Conservation (phyloP, 2,329 filamentous ascomycete genomes). For the Metarhizium anisopliae region DNA sequence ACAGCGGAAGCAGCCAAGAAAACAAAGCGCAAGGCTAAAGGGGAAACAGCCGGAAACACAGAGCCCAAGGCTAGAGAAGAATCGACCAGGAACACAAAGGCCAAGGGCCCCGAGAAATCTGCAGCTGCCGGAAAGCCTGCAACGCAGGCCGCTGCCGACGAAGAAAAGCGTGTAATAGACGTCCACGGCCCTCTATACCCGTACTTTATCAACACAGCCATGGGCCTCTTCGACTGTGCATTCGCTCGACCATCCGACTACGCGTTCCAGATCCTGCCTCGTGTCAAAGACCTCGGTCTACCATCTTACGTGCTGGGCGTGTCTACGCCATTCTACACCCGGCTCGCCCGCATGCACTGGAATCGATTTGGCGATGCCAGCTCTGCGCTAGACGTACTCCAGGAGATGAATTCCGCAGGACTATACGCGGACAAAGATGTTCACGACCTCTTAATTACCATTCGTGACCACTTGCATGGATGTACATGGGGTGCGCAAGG, state of each 20-base stretch:
- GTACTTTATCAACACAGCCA: slow-evolving; percentile 46
- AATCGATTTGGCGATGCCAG: slow-evolving; percentile 47
- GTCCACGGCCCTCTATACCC: slow-evolving; percentile 58
- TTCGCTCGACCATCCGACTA: slow-evolving; percentile 52
- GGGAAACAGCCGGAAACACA: too few relatives aligned
- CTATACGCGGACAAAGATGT: slow-evolving; percentile 42
- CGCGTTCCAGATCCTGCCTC: slow-evolving; percentile 52
- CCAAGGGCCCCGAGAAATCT: slow-evolving; percentile 3
- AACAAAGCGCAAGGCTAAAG: neutral
- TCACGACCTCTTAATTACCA: slow-evolving; percentile 16
- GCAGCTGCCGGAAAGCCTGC: neutral
- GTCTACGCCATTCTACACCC: slow-evolving; percentile 61
- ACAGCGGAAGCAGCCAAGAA: too few relatives aligned
- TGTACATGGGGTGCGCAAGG: slow-evolving; percentile 29
- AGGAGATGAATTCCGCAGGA: slow-evolving; percentile 58
- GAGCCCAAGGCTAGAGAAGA: neutral
- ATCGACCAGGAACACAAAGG: slow-evolving; percentile 9
- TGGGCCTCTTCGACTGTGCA: slow-evolving; percentile 45
- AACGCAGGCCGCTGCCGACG: slow-evolving; percentile 4
- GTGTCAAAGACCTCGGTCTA: slow-evolving; percentile 58
- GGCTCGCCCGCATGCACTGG: slow-evolving; percentile 55
- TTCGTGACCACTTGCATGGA: slow-evolving; percentile 23
- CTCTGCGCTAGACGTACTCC: slow-evolving; percentile 45
- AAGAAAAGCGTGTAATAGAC: slow-evolving; percentile 35
- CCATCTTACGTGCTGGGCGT: slow-evolving; percentile 64